Conservation (phyloP, 148 eudicot species). For the Chenopodium album region DNA sequence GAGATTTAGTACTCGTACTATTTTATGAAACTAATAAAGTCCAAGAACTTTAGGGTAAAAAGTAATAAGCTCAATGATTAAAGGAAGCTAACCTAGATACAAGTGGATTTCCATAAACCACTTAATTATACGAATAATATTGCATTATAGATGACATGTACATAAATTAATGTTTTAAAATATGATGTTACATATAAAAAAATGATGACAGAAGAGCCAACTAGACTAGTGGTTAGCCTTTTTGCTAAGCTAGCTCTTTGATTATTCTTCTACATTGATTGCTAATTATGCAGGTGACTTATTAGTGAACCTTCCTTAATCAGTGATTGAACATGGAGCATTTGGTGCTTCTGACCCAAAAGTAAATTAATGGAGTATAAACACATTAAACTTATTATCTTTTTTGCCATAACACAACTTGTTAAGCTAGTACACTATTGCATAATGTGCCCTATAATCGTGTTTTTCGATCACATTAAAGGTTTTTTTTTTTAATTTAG, state of each 20-base stretch:
- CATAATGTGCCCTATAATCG: too few species aligned
- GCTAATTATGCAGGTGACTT: not conserved
- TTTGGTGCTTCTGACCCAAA: not conserved
- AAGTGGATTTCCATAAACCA: conserved; percentile 11
- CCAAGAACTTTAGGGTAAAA: conserved; percentile 14
- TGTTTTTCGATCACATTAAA: too few species aligned
- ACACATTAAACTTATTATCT: too few species aligned
- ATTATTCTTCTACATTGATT: not conserved
- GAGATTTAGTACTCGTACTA: not conserved
- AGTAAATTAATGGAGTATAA: not conserved
- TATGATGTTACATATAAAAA: not conserved
- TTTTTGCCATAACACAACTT: too few species aligned
- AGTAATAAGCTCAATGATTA: conserved; percentile 24
- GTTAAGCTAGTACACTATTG: too few species aligned
- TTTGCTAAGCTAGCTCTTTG: not conserved
- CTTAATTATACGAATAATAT: not conserved
- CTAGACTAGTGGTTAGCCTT: conserved; percentile 13
- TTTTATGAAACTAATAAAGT: conserved; percentile 2
- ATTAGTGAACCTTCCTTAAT: conserved; percentile 14
- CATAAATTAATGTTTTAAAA: not conserved
- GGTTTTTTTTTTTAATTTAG: too few species aligned
- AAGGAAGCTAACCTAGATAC: conserved; percentile 19
- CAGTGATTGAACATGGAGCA: not conserved
- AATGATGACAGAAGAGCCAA: conserved; percentile 7
- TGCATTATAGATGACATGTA: not conserved